A percentile compares a stretch with the other conserved stretches of the same genome.
Evolutionary conservation across 768 basidiomycete genomes (phyloP).

Genomic region (Guyanaporus albipodus): DNA sequence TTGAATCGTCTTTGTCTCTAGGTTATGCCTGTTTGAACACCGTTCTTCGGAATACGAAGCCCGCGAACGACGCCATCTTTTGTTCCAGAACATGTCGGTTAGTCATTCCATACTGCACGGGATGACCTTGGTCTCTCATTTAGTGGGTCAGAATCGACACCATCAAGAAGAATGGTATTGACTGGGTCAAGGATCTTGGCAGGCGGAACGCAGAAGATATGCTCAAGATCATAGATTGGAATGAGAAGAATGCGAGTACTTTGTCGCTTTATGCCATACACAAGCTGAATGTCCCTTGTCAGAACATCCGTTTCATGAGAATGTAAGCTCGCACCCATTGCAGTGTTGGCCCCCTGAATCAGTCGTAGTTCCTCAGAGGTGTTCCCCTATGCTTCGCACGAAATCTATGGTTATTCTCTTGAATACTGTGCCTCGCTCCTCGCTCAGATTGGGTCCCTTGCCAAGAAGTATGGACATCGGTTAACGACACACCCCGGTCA

Average conservation of each 20-base stretch:
- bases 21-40: conserved; percentile 88
- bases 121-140: neutral
- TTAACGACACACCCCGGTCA: conserved; percentile 89
- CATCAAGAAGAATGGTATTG: conserved; percentile 74
- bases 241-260: conserved; percentile 67
- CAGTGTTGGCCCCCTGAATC: neutral
- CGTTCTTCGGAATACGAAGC: conserved; percentile 67
- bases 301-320: conserved; percentile 82
- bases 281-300: neutral
- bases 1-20: conserved; percentile 17
- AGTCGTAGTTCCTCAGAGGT: conserved; percentile 69
- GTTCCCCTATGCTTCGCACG: conserved; percentile 90
- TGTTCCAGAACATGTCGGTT: conserved; percentile 69
- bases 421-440: conserved; percentile 62
- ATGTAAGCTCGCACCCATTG: conserved; percentile 31
- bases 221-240: conserved; percentile 80
- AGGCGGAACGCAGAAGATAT: conserved; percentile 72
- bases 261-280: neutral
- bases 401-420: conserved; percentile 74
- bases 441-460: conserved; percentile 58
- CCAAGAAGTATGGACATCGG: conserved; percentile 68
- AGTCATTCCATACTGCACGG: conserved; percentile 5
- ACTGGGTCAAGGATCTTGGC: conserved; percentile 80
- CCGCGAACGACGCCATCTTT: conserved; percentile 62
- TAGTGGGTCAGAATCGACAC: conserved; percentile 55